Base-by-base conservation (phyloP, 139 green algal genomes). In the Pseudopediastrum boryanum region DNA sequence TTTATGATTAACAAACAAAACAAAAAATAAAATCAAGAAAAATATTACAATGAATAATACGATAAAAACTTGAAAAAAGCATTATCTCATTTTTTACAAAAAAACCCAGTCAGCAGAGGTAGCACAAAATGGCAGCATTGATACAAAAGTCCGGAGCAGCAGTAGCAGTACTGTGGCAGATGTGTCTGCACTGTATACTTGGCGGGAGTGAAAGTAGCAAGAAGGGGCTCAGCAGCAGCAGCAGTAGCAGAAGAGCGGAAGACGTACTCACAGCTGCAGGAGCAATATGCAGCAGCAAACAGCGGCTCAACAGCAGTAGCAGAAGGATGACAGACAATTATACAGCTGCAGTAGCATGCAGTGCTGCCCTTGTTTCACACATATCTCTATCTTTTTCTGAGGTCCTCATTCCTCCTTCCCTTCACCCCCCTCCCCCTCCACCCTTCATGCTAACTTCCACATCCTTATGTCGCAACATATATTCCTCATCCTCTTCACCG, bases 391-490 rank as follows among this genome's bases (percentile, higher is more conserved):
- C 48, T n/a, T 58, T 21, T n/a, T 58, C 31, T 6, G 21, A 16
- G 16, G 7, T 61, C n/a, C 29, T 38, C 19, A 3, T 33, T 33
- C 64, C 7, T 4, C 0, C 2, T 8, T 62, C 43, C 50, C 23
- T 23, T 59, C 21, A 3, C 54, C 23, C 29, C 35, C 31, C 44
- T 63, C 12, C 19, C 50, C n/a, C 48, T 52, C 67, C 25, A n/a
- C 51, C 27, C 39, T 50, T 35, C 2, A 89, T 78, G 31, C 90
- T 74, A 39, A 88, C 51, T 10, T 76, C 51, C 41, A 76, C 75
- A 23, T 76, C 51, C 23, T 48, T n/a, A 25, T 27, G 61, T 3
- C 51, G 31, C 13, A 27, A 1, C 10, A 29, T 46, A 68, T 35
- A 12, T 27, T 29, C 31, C 71, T 23, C 66, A 36, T 38, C 66